Evolutionary conservation across 768 basidiomycete genomes (phyloP).

Genomic region (Ramaria sp.): DNA sequence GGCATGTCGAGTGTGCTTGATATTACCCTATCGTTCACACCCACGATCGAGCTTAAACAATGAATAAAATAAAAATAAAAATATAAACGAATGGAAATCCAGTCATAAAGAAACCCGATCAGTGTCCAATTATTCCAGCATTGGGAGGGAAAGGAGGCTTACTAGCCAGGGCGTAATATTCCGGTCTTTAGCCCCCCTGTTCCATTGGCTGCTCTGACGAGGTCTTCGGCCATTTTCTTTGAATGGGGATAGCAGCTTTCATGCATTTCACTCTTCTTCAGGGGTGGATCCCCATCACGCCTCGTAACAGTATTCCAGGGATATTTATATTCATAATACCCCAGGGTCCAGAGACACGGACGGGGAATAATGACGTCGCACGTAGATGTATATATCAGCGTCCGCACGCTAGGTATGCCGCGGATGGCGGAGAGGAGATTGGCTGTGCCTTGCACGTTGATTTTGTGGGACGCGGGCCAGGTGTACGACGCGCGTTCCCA

Average conservation of each 20-base stretch:
- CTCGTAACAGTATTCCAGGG: slow-evolving; percentile 10
- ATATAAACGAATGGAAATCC: too few species aligned
- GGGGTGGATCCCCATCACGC: background rate
- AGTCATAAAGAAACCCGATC: too few species aligned
- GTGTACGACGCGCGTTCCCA: slow-evolving; percentile 16
- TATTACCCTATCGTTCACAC: slow-evolving; percentile 23
- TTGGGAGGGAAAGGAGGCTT: too few species aligned
- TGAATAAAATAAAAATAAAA: too few species aligned
- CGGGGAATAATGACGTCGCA: background rate
- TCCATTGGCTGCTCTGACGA: background rate
- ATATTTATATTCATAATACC: slow-evolving; percentile 14
- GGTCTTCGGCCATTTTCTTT: slow-evolving; percentile 1
- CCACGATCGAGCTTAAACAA: slow-evolving; percentile 23
- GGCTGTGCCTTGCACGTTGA: slow-evolving; percentile 1
- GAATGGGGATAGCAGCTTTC: background rate
- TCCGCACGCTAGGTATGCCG: background rate
- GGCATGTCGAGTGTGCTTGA: slow-evolving; percentile 23
- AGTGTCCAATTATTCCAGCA: too few species aligned
- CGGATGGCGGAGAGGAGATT: background rate
- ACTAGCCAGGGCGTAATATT: slow-evolving; percentile 24
- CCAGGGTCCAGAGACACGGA: slow-evolving; percentile 17
- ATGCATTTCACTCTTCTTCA: background rate
- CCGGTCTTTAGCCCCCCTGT: slow-evolving; percentile 5
- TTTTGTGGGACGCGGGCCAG: slow-evolving; percentile 10
- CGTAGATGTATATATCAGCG: background rate